These are phyloP conservation scores for Acacia confusa DNA, from an alignment of 306 rosid genomes.

Conservation along the genomic window DNA sequence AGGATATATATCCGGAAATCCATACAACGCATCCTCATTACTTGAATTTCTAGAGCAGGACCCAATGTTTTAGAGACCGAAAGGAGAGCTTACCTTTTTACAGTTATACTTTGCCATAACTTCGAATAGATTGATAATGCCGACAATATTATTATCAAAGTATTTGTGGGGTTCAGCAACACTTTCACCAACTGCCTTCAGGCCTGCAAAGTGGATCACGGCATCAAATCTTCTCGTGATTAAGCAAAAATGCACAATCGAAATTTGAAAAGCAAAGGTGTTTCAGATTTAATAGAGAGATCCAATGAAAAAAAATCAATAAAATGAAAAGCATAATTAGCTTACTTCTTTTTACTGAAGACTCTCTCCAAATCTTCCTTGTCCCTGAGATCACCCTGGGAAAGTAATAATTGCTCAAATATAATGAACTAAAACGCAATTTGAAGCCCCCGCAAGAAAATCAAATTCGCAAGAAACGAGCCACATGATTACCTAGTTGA, in stretches of 20 bases:
- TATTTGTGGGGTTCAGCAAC: constrained; percentile 59
- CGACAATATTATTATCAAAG: constrained; percentile 63
- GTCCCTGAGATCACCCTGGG: constrained; percentile 65
- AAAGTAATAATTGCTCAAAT: neutral
- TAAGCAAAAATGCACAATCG: constrained; percentile 18
- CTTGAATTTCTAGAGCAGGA: constrained; percentile 1
- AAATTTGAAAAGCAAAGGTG: neutral
- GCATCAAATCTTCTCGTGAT: constrained; percentile 62
- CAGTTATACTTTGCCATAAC: constrained; percentile 69
- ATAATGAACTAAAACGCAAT: neutral
- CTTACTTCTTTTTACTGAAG: constrained; percentile 53
- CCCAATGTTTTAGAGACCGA: neutral
- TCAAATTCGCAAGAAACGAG: neutral
- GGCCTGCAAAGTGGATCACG: constrained; percentile 84
- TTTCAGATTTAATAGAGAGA: neutral
- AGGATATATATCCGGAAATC: neutral
- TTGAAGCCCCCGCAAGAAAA: neutral
- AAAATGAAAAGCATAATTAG: neutral
- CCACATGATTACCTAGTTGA: constrained; percentile 44
- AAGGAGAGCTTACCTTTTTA: constrained; percentile 47
- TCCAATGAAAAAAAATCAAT: neutral
- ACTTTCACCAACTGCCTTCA: constrained; percentile 83
- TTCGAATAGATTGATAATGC: constrained; percentile 62
- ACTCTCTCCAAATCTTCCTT: constrained; percentile 57
- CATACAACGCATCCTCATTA: neutral